Percentiles rank a stretch among this genome's conserved stretches.
Conservation (phyloP, 768 basidiomycete genomes). For the Russula abietina region DNA sequence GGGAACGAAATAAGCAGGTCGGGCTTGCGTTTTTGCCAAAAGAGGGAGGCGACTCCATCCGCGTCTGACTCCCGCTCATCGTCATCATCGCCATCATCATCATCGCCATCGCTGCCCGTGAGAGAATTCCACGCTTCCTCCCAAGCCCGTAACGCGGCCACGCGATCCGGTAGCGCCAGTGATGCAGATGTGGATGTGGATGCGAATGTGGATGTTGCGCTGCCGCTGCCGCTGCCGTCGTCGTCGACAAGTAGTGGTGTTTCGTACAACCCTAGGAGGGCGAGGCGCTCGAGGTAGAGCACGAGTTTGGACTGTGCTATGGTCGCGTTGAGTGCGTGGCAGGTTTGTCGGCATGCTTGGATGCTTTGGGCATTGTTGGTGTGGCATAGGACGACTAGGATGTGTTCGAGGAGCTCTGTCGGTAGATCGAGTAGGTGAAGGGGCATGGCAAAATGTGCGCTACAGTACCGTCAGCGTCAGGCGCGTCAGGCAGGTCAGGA, state of each 20-base stretch:
- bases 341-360: no score
- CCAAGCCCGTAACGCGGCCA: background rate
- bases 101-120: background rate
- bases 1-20: background rate
- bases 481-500: no score
- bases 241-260: background rate
- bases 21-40: background rate
- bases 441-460: no score
- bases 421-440: no score
- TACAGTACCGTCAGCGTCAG: no score
- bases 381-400: background rate
- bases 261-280: slow-evolving; percentile 2
- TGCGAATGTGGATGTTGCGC: no score
- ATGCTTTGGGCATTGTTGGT: background rate
- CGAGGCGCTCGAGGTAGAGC: background rate
- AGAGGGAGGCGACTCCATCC: no score
- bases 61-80: no score
- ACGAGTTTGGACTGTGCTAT: background rate
- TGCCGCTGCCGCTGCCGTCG: no score
- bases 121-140: background rate
- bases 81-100: no score
- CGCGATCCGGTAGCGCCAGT: background rate
- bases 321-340: no score
- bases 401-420: slow-evolving; percentile 1
- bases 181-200: background rate